Base-by-base conservation (phyloP, 1,139 yeast species). In the Petasospora rhodanensis region DNA sequence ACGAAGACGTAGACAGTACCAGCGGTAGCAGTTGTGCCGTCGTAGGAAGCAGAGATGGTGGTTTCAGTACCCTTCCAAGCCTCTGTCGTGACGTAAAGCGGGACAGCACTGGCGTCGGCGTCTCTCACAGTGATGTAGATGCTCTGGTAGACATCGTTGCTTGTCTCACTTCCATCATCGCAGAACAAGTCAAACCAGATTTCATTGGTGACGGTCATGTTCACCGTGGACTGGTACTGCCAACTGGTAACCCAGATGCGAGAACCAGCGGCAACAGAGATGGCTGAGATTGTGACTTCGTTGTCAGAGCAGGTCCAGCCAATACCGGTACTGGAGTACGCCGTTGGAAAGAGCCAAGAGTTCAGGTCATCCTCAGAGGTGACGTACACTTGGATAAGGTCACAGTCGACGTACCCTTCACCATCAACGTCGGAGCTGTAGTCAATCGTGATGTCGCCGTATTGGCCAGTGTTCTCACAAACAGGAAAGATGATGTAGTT, bases 401-500 rank as follows among this genome's bases (percentile, higher is more conserved):
- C 40, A 40, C 64, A 59, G 31, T 53, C 52, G 16, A 57, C 35
- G 11, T 5, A 14, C 4, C 41, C 43, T 20, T 40, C 37, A 13
- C 51, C 52, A 9, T 34, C 40, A 14, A 43, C 38, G 14, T 34
- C 29, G 6, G 46, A 39, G 29, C 52, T 54, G 29, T 45, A 58
- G 11, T 42, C 33, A 12, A 58, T 43, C 4, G 42, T 35, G 28
- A 53, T 47, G 4, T 35, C 19, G 24, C 63, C 64, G 14, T n/a
- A n/a, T n/a, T n/a, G n/a, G n/a, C n/a, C n/a, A n/a, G 49, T 51
- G 24, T 26, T 16, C 6, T 11, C 18, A 44, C 65, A 61, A 4
- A 31, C 37, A 46, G 60, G 56, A 22, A 54, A 53, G 16, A 59
- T 33, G 23, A 51, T 52, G 37, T 60, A 61, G 26, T 47, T 42